Evolutionary conservation across 768 basidiomycete species (phyloP), one percentile per base, ranked within the genome.

Genomic region (Glaciozyma antarctica): DNA sequence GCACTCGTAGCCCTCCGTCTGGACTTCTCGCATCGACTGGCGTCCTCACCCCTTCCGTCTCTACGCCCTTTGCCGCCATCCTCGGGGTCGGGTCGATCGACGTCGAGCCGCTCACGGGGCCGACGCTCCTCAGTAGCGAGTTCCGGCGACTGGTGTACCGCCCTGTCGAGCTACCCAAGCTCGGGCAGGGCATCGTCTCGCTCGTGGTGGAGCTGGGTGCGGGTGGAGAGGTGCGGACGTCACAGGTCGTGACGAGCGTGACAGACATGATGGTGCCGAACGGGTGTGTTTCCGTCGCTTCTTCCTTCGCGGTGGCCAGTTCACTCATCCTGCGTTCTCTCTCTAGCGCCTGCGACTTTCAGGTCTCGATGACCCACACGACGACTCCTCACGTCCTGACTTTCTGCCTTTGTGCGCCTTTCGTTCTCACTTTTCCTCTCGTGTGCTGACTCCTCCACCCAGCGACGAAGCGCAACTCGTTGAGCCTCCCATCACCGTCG

Each of bases 131-230:
- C 12, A 60, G 48, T 19, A 26, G 24, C 9, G 26, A 32, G 2
- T 19, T 66, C 28, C 47, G 68, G 7, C 41, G 64, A 26, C 26
- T 63, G 47, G 52, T 58, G 5, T 69, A 65, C 61, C 38, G 55
- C 6, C 61, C 64, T 21, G 19, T 48, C 5, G 28, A 28, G 13
- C 17, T 54, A 10, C 48, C 32, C 10, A 21, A 54, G 15, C 2
- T 38, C 10, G 47, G 45, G 34, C 15, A 12, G 2, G 28, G 17
- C 0, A 38, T 32, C 32, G 44, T 3, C 7, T 32, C 53, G 17
- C 19, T 41, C 55, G 55, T 41, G 38, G 8, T 9, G 7, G 34
- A 38, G 32, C 5, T 21, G 16, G 38, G 34, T n/a, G 19, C 13
- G 21, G 6, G 16, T 19, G 15, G n/a, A 10, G 28, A 43, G 26